phyloP scores from a whole-genome alignment of 1,284 basidiomycete genomes.

The Microbotryum lychnidis-dioicae region DNA sequence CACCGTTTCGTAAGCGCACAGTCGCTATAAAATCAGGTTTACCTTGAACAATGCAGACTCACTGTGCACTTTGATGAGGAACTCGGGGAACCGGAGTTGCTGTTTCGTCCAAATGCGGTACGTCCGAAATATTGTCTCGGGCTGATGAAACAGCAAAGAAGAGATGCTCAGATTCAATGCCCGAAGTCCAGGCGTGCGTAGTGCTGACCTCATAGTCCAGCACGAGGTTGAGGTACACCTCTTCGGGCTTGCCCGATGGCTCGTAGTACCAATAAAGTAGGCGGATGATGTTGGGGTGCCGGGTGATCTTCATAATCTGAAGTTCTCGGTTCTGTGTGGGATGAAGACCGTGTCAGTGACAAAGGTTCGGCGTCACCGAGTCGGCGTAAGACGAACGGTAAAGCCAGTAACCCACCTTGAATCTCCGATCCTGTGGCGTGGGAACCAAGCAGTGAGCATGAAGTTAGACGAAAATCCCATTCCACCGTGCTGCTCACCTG shows the following conservation, averaged over 20 bases:
- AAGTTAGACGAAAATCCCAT: no score
- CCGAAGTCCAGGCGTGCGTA: no score
- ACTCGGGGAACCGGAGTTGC: constrained; percentile 97
- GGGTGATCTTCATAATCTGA: constrained; percentile 90
- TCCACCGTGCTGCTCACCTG: constrained; percentile 50
- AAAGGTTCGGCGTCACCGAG: no score
- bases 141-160: constrained; percentile 38
- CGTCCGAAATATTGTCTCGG: constrained; percentile 96
- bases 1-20: not conserved
- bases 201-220: constrained; percentile 60
- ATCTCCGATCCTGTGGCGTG: constrained; percentile 97
- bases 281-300: constrained; percentile 95
- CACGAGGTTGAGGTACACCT: constrained; percentile 97
- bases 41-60: not conserved
- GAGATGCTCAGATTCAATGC: not conserved
- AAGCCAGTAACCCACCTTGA: constrained; percentile 66
- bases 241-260: constrained; percentile 90
- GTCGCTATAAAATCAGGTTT: not conserved
- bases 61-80: constrained; percentile 69
- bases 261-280: constrained; percentile 96
- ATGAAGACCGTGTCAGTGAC: not conserved
- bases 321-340: constrained; percentile 83
- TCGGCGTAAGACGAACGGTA: no score
- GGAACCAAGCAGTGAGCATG: constrained; percentile 50
- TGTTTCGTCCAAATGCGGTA: constrained; percentile 76